phyloP scores from a whole-genome alignment of 78 protist genomes.

The Salpingoeca rosetta region DNA sequence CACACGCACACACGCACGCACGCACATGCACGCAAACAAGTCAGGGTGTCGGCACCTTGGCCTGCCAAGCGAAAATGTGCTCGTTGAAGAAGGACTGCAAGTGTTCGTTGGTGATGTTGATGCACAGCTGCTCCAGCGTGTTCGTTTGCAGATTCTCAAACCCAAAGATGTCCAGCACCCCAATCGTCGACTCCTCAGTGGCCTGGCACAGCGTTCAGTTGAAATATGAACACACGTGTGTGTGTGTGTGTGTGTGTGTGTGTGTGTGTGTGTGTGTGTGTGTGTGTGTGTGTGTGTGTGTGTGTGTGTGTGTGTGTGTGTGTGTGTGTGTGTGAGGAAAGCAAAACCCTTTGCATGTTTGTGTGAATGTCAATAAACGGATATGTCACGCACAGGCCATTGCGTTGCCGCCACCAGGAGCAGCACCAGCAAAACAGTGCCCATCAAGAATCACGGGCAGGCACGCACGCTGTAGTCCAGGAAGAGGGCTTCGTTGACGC shows the following conservation, averaged over 20 bases:
- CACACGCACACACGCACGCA: no score
- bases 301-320: no score
- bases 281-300: not conserved
- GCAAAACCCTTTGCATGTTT: not conserved
- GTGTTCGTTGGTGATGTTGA: conserved; percentile 83
- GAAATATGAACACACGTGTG: not conserved
- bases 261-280: not conserved
- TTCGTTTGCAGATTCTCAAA: conserved; percentile 61
- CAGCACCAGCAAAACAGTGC: not conserved
- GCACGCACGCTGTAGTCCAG: not conserved
- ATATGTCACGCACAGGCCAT: not conserved
- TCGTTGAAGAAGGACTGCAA: conserved; percentile 67
- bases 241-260: not conserved
- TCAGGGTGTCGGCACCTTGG: no score
- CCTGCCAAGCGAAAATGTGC: conserved; percentile 19
- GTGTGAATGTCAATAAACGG: not conserved
- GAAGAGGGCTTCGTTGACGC: not conserved
- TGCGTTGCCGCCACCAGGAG: not conserved
- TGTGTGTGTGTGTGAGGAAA: not conserved
- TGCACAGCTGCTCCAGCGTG: conserved; percentile 48
- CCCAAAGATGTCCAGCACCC: conserved; percentile 77
- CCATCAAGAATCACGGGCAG: not conserved
- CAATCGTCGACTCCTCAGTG: conserved; percentile 28
- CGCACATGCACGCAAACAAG: no score
- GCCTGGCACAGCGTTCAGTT: not conserved